phyloP scores from a whole-genome alignment of 192 early-diverging fungal species.

The Gaertneriomyces sp. region DNA sequence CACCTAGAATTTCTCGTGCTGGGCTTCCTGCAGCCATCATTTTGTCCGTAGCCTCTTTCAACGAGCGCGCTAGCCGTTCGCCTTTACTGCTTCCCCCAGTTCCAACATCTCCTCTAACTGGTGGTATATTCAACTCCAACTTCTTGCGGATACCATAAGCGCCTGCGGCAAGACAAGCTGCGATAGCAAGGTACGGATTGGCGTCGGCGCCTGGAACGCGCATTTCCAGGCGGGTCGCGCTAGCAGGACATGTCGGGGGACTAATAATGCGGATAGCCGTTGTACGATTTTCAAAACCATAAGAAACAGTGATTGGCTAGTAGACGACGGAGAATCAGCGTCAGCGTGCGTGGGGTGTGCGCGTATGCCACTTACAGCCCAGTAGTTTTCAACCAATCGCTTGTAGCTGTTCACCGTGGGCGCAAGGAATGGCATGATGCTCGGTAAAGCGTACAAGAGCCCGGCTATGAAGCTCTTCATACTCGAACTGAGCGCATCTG shows the following conservation, averaged over 20 bases:
- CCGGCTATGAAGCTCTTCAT: constrained; percentile 34
- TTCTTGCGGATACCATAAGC: constrained; percentile 65
- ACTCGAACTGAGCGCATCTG: constrained; percentile 1
- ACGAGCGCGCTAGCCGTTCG: constrained; percentile 50
- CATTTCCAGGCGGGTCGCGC: constrained; percentile 71
- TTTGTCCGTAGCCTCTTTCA: constrained; percentile 60
- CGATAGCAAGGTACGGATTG: constrained; percentile 72
- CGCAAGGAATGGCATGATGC: constrained; percentile 67
- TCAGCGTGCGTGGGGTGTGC: too few relatives aligned
- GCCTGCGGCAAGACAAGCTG: constrained; percentile 68
- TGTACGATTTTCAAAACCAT: constrained; percentile 71
- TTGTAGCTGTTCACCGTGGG: constrained; percentile 84
- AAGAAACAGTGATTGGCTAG: constrained; percentile 67
- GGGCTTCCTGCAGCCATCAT: constrained; percentile 65
- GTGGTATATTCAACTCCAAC: constrained; percentile 35
- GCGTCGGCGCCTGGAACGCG: constrained; percentile 80
- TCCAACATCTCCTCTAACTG: constrained; percentile 23
- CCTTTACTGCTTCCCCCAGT: constrained; percentile 15
- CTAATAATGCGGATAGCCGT: constrained; percentile 71
- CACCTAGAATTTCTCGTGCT: constrained; percentile 68
- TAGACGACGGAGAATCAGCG: too few relatives aligned
- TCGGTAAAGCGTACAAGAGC: constrained; percentile 55
- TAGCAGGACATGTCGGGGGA: constrained; percentile 63
- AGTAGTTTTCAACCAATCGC: constrained; percentile 75
- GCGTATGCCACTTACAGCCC: constrained; percentile 45